Conservation (phyloP, 106 monocot species). For the Acorus gramineus region DNA sequence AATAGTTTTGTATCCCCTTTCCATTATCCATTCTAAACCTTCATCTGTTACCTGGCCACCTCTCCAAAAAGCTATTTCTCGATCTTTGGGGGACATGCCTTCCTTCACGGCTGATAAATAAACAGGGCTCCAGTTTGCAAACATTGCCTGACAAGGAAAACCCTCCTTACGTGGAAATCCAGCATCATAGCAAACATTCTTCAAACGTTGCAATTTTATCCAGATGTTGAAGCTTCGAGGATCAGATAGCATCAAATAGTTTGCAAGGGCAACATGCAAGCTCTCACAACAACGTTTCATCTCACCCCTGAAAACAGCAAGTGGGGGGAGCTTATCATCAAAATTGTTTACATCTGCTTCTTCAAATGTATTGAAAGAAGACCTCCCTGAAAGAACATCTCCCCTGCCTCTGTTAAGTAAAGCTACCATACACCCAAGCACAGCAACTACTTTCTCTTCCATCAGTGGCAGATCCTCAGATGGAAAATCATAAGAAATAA, state of each 20-base stretch:
- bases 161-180: conserved; percentile 73
- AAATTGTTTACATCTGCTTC: conserved; percentile 27
- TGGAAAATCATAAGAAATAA: conserved; percentile 43
- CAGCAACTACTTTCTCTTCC: conserved; percentile 78
- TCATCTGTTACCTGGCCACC: conserved; percentile 95
- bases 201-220: conserved; percentile 80
- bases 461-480: conserved; percentile 61
- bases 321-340: conserved; percentile 79
- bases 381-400: conserved; percentile 85
- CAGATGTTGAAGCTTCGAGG: conserved; percentile 41
- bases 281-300: conserved; percentile 94
- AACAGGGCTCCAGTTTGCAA: conserved; percentile 88
- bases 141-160: conserved; percentile 53
- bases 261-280: conserved; percentile 72
- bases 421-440: conserved; percentile 73
- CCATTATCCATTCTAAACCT: conserved; percentile 72
- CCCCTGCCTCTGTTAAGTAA: conserved; percentile 62
- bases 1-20: conserved; percentile 78
- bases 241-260: conserved; percentile 55
- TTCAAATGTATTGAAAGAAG: conserved; percentile 45
- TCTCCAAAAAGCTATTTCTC: conserved; percentile 91
- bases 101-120: conserved; percentile 45
- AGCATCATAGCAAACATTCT: conserved; percentile 90
- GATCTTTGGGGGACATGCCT: conserved; percentile 22
- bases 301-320: conserved; percentile 77